phyloP scores from a whole-genome alignment of 2,329 filamentous ascomycete genomes.

The Endothia cerciana region DNA sequence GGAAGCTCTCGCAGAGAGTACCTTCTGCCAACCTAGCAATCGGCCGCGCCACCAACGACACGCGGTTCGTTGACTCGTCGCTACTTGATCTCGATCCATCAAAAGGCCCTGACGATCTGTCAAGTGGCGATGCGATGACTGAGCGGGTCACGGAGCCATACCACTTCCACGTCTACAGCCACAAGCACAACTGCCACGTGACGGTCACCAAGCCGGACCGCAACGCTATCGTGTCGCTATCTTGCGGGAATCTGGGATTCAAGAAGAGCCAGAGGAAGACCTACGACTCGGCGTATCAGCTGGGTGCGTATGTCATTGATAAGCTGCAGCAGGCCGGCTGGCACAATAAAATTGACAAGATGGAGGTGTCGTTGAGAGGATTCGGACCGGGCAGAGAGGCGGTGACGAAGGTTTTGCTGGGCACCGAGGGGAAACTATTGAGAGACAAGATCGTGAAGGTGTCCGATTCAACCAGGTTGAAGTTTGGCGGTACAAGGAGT shows the following conservation, averaged over 20 bases:
- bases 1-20: slow-evolving; percentile 10
- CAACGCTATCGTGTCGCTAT: slow-evolving; percentile 77
- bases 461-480: slow-evolving; percentile 84
- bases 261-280: slow-evolving; percentile 76
- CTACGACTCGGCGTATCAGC: slow-evolving; percentile 92
- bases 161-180: slow-evolving; percentile 84
- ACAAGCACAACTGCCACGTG: slow-evolving; percentile 95
- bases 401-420: slow-evolving; percentile 84
- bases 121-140: slow-evolving; percentile 33
- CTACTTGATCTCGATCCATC: slow-evolving; percentile 23
- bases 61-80: slow-evolving; percentile 25
- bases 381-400: slow-evolving; percentile 89
- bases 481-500: slow-evolving; percentile 94
- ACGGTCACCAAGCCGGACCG: slow-evolving; percentile 84
- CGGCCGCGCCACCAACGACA: slow-evolving; percentile 27
- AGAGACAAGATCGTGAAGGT: slow-evolving; percentile 77
- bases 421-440: slow-evolving; percentile 78
- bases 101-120: neutral
- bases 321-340: slow-evolving; percentile 82
- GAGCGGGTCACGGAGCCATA: slow-evolving; percentile 64
- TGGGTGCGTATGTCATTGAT: slow-evolving; percentile 81
- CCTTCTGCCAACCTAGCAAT: slow-evolving; percentile 21
- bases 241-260: slow-evolving; percentile 90
- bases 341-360: slow-evolving; percentile 71
- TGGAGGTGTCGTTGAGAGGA: slow-evolving; percentile 83